These are phyloP conservation scores for Penicillium freii DNA, from an alignment of 2,329 filamentous ascomycete genomes.

Conservation along the genomic window DNA sequence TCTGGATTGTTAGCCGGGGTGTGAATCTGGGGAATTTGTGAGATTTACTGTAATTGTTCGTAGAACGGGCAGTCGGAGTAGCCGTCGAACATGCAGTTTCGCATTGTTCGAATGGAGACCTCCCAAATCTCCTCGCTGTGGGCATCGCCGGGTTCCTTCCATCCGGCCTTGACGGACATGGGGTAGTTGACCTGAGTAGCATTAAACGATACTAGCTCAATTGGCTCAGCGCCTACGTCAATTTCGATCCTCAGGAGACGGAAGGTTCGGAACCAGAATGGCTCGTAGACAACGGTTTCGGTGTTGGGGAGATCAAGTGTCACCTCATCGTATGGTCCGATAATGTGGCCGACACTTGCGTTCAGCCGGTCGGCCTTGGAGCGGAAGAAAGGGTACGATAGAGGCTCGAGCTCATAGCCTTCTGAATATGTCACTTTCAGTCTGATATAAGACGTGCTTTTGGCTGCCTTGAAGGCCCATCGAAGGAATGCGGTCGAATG, in stretches of 20 bases:
- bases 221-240: slow-evolving; percentile 18
- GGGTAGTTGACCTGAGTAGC: slow-evolving; percentile 41
- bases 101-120: slow-evolving; percentile 32
- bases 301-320: slow-evolving; percentile 23
- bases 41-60: slow-evolving; percentile 35
- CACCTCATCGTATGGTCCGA: slow-evolving; percentile 41
- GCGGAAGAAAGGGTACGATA: slow-evolving; percentile 42
- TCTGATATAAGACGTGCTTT: slow-evolving; percentile 13
- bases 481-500: slow-evolving; percentile 28
- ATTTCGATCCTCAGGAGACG: slow-evolving; percentile 36
- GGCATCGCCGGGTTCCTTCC: slow-evolving; percentile 15
- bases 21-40: not conserved
- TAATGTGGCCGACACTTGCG: slow-evolving; percentile 29
- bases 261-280: slow-evolving; percentile 46
- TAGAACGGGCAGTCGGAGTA: slow-evolving; percentile 40
- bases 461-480: slow-evolving; percentile 23
- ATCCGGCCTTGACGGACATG: slow-evolving; percentile 31
- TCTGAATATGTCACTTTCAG: slow-evolving; percentile 35
- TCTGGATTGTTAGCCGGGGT: slow-evolving; percentile 4
- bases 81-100: slow-evolving; percentile 39
- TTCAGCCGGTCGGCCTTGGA: slow-evolving; percentile 41
- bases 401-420: slow-evolving; percentile 35
- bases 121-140: slow-evolving; percentile 30
- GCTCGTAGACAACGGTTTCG: slow-evolving; percentile 30
- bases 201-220: slow-evolving; percentile 27